Percentiles rank a stretch among this genome's conserved stretches.
Evolutionary conservation across 2,329 filamentous ascomycete species (phyloP).

Genomic region (Nigrograna mackinnonii): DNA sequence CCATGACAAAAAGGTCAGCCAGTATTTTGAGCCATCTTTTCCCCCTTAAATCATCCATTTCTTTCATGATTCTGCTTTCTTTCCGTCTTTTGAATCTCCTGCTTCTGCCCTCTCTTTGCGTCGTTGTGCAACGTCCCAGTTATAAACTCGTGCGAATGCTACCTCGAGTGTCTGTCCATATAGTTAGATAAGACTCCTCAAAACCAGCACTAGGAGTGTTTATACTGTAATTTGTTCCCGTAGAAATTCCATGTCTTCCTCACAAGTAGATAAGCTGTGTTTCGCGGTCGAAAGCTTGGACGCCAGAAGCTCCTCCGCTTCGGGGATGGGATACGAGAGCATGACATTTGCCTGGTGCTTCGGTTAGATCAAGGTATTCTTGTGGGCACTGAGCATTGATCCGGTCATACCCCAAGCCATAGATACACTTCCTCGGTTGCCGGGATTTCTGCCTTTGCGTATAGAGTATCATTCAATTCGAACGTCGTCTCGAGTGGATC

Average conservation of each 20-base stretch:
- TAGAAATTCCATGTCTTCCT: constrained; percentile 95
- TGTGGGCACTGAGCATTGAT: neutral
- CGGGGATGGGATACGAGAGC: constrained; percentile 88
- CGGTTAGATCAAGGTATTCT: neutral
- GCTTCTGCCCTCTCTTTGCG: constrained; percentile 79
- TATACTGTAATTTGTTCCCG: constrained; percentile 90
- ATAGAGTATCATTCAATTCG: constrained; percentile 94
- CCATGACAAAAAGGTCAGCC: no score
- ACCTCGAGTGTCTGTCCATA: constrained; percentile 85
- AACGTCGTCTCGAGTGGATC: constrained; percentile 90
- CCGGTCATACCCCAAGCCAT: constrained; percentile 81
- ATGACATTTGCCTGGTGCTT: constrained; percentile 82
- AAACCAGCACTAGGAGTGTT: constrained; percentile 12
- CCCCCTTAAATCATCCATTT: neutral
- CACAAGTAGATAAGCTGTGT: constrained; percentile 80
- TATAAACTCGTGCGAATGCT: constrained; percentile 95
- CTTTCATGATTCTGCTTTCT: constrained; percentile 17
- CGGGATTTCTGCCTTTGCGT: constrained; percentile 81
- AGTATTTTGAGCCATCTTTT: no score
- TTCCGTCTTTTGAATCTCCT: constrained; percentile 49
- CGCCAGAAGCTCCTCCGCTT: constrained; percentile 78
- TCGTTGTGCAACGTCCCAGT: constrained; percentile 97
- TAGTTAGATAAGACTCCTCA: constrained; percentile 14
- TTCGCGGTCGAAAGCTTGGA: constrained; percentile 81
- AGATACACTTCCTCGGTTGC: constrained; percentile 91